phyloP scores from a whole-genome alignment of 495 filamentous ascomycete genomes.

The Aspergillus hancockii region DNA sequence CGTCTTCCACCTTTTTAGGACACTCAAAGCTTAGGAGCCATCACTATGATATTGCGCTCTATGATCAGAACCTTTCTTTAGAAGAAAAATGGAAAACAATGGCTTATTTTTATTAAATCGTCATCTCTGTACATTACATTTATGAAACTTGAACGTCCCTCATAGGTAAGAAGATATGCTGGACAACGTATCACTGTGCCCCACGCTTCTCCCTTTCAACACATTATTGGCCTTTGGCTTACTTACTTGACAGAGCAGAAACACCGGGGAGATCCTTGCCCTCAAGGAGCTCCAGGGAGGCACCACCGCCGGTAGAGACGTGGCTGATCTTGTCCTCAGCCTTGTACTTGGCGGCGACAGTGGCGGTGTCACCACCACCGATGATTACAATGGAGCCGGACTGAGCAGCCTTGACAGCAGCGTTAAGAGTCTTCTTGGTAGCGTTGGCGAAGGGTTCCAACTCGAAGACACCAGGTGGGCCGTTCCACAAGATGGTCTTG shows the following conservation, averaged over 20 bases:
- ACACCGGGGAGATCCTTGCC: slow-evolving; percentile 97
- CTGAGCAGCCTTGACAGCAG: slow-evolving; percentile 75
- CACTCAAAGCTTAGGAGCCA: slow-evolving; percentile 29
- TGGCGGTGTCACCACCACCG: slow-evolving; percentile 96
- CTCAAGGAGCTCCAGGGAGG: slow-evolving; percentile 92
- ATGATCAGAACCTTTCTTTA: slow-evolving; percentile 20
- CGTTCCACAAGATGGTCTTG: slow-evolving; percentile 99
- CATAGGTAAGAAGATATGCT: slow-evolving; percentile 5
- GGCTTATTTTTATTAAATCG: slow-evolving; percentile 55
- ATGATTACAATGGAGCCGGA: slow-evolving; percentile 94
- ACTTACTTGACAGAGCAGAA: slow-evolving; percentile 89
- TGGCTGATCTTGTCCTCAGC: slow-evolving; percentile 96
- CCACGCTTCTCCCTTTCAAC: background rate
- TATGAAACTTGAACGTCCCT: slow-evolving; percentile 12
- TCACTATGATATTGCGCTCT: slow-evolving; percentile 21
- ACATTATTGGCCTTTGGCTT: slow-evolving; percentile 23
- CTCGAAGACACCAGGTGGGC: slow-evolving; percentile 95
- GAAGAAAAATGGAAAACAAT: slow-evolving; percentile 8
- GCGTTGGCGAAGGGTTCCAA: slow-evolving; percentile 89
- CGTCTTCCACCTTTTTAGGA: background rate
- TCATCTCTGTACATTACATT: slow-evolving; percentile 33
- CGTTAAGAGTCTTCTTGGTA: slow-evolving; percentile 87
- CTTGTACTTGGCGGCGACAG: slow-evolving; percentile 94
- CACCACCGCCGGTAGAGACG: slow-evolving; percentile 95
- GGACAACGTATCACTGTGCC: background rate